phyloP scores from a whole-genome alignment of 1,139 yeast genomes.

The Suhomyces chickasaworum region DNA sequence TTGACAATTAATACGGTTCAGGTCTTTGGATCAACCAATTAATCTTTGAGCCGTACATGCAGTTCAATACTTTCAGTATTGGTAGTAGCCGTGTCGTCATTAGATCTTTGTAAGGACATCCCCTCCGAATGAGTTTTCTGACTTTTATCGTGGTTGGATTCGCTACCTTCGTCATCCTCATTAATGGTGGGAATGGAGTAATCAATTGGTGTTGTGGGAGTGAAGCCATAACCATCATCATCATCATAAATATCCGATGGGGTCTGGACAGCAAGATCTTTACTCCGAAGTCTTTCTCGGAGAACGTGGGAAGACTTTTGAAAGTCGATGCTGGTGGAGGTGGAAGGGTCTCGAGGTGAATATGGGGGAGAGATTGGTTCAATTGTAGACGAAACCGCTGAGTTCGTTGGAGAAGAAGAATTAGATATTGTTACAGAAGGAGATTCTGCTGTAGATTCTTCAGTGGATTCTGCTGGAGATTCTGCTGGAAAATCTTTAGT shows the following conservation, averaged over 20 bases:
- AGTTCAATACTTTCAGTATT: conserved; percentile 2
- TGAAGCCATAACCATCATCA: conserved; percentile 15
- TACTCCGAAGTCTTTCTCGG: conserved; percentile 10
- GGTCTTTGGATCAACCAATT: too few relatives aligned
- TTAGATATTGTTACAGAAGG: not conserved
- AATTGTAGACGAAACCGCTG: not conserved
- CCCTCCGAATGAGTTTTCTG: conserved; percentile 1
- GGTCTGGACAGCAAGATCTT: conserved; percentile 1
- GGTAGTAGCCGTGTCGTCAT: conserved; percentile 1
- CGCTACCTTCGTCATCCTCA: conserved; percentile 7
- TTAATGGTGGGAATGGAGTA: not conserved
- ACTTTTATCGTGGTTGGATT: not conserved
- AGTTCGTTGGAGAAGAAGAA: not conserved
- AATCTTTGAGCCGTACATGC: not conserved
- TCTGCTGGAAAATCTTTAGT: too few relatives aligned
- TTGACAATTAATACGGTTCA: too few relatives aligned
- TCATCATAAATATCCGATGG: conserved; percentile 10
- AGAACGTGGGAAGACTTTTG: not conserved
- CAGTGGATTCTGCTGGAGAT: not conserved
- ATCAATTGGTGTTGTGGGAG: not conserved
- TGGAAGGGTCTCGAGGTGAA: conserved; percentile 9
- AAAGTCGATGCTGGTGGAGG: conserved; percentile 1
- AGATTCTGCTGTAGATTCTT: not conserved
- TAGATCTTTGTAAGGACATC: not conserved
- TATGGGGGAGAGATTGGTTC: conserved; percentile 13